Percentiles rank a stretch among this genome's conserved stretches.
These are phyloP conservation scores for Phoma sp. DNA, from an alignment of 2,329 filamentous ascomycete genomes.

Conservation along the genomic window DNA sequence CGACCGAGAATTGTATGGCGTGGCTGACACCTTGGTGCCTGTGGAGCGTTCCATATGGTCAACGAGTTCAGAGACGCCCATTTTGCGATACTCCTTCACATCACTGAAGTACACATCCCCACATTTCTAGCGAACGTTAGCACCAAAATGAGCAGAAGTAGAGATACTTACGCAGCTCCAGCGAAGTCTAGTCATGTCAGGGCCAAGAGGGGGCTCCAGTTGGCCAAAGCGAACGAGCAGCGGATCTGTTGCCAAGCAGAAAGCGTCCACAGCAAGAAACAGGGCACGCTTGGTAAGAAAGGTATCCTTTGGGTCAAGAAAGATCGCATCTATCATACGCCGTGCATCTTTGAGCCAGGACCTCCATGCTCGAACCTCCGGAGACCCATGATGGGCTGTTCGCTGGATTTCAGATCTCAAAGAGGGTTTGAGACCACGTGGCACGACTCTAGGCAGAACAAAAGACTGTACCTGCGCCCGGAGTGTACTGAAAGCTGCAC, in stretches of 20 bases:
- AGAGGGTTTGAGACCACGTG: neutral
- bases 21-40: conserved; percentile 2
- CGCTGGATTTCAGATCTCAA: neutral
- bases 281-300: neutral
- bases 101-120: conserved; percentile 25
- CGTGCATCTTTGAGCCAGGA: neutral
- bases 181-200: conserved; percentile 16
- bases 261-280: neutral
- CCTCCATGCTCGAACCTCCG: neutral
- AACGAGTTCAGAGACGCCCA: conserved; percentile 18
- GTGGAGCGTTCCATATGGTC: conserved; percentile 15
- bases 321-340: neutral
- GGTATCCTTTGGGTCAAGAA: neutral
- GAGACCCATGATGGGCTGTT: neutral
- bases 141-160: neutral
- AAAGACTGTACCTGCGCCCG: conserved; percentile 12
- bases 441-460: neutral
- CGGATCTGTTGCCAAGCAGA: conserved; percentile 1
- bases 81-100: conserved; percentile 16
- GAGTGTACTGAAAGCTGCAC: conserved; percentile 20
- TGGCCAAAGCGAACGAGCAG: conserved; percentile 2
- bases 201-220: conserved; percentile 13
- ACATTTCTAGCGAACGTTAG: conserved; percentile 19
- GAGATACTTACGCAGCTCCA: conserved; percentile 31
- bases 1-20: neutral